Conservation (phyloP, 2,329 filamentous ascomycete genomes). For the Aspergillus latus region DNA sequence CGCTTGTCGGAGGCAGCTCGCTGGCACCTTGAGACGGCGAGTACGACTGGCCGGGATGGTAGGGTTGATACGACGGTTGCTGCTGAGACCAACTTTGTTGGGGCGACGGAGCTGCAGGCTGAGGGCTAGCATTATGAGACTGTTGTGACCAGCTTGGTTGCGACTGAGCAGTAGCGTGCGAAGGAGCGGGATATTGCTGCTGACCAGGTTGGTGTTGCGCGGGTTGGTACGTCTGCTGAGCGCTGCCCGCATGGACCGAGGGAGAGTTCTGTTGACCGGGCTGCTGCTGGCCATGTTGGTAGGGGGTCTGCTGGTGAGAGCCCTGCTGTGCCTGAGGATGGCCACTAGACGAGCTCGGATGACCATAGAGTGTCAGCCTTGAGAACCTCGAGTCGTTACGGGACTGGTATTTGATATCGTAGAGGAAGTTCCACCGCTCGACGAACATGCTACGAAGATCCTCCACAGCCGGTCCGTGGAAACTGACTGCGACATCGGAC, state of each 20-base stretch:
- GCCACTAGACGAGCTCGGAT: constrained; percentile 27
- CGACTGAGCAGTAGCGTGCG: neutral
- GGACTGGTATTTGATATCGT: constrained; percentile 72
- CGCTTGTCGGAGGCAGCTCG: neutral
- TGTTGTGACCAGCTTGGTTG: constrained; percentile 8
- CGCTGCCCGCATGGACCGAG: neutral
- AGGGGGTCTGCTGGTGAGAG: neutral
- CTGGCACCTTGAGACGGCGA: neutral
- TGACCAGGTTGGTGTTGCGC: neutral
- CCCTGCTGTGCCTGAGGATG: constrained; percentile 17
- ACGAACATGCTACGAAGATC: constrained; percentile 77
- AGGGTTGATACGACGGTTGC: neutral
- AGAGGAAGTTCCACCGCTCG: constrained; percentile 92
- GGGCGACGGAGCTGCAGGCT: neutral
- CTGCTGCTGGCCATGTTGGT: neutral
- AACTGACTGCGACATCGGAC: constrained; percentile 79
- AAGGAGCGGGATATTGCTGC: neutral
- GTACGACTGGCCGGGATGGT: constrained; percentile 1
- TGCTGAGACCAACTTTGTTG: neutral
- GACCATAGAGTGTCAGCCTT: constrained; percentile 36
- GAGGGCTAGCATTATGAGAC: neutral
- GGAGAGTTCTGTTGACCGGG: neutral
- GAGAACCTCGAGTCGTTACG: constrained; percentile 54
- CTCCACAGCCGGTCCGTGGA: constrained; percentile 71
- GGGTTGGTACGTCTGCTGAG: neutral